Conservation (phyloP, 2,329 filamentous ascomycete species). For the Pseudovirgaria hyperparasitica region DNA sequence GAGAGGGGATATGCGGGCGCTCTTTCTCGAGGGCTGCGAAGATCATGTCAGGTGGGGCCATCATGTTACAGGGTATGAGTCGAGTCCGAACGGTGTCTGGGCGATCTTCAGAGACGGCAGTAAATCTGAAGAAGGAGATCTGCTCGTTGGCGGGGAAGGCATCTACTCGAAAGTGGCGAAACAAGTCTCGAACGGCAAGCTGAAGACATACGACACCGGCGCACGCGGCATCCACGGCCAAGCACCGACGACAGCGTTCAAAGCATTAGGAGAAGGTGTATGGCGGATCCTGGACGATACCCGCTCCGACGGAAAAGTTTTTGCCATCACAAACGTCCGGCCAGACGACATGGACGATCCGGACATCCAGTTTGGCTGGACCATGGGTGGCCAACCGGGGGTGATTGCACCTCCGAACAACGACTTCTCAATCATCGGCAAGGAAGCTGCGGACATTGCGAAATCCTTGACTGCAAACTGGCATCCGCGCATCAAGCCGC, state of each 20-base stretch:
- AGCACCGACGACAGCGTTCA: slow-evolving; percentile 49
- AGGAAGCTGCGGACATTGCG: slow-evolving; percentile 44
- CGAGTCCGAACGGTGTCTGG: slow-evolving; percentile 40
- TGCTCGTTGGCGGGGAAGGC: slow-evolving; percentile 51
- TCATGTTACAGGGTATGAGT: slow-evolving; percentile 46
- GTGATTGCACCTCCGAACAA: slow-evolving; percentile 46
- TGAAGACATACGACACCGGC: slow-evolving; percentile 52
- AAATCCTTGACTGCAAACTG: slow-evolving; percentile 41
- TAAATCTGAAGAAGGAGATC: slow-evolving; percentile 43
- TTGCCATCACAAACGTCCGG: slow-evolving; percentile 49
- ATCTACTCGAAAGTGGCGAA: slow-evolving; percentile 47
- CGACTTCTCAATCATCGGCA: slow-evolving; percentile 45
- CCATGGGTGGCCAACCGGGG: slow-evolving; percentile 45
- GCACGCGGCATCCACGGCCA: slow-evolving; percentile 54
- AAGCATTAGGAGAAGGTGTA: slow-evolving; percentile 49
- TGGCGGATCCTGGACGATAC: slow-evolving; percentile 41
- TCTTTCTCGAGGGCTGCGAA: slow-evolving; percentile 47
- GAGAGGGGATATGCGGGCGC: slow-evolving; percentile 47
- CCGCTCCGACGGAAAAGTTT: slow-evolving; percentile 30
- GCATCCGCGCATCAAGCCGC: slow-evolving; percentile 41
- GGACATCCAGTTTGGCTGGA: slow-evolving; percentile 48
- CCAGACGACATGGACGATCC: slow-evolving; percentile 47
- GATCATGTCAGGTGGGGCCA: slow-evolving; percentile 41
- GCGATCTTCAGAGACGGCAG: slow-evolving; percentile 48
- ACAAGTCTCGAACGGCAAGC: slow-evolving; percentile 43